Evolutionary conservation across 139 green algal species (phyloP), one percentile per base, ranked within the genome.

Genomic region (Micractinium sp.): DNA sequence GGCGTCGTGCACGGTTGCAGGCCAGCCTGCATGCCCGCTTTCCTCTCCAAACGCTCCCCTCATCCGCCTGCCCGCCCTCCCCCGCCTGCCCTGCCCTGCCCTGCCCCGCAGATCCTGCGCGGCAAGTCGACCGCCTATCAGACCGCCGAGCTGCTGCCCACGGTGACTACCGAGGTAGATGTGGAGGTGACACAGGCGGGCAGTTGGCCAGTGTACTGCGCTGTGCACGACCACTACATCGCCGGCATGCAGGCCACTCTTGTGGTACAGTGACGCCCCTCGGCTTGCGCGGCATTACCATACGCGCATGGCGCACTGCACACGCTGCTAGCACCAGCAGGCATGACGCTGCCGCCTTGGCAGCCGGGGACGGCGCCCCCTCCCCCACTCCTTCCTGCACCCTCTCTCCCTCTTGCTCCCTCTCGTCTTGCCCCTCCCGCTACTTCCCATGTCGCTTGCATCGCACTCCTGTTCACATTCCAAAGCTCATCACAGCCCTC

Each of bases 101-200:
- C 35, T 7, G 23, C 27, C 2, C 35, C 69, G 85, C 86, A 90
- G 87, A 25, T 89, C 73, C 81, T 85, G 81, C 31, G 18, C 25
- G 41, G 41, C 39, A 80, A 77, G 80, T 39, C 69, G 1, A n/a
- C 69, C 16, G 80, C 81, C 35, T 73, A 66, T 2, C 85, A 88
- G 41, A 90, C 85, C 9, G 85, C 90, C 14, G 88, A 86, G 36
- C 76, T 94, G 56, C 90, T 94, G 90, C 92, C 92, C 25, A 81
- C 87, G 3, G 87, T 91, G 66, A 88, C 86, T 0, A 85, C 56
- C 2, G 71, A 75, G 20, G 73, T 92, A 36, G 91, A 90, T 61
- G 61, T 92, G 36, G 3, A 33, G 23, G 25, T 81, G 36, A 3
- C 31, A 33, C 20, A 36, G 33, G 66, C 82, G 0, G 91, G 91